Percentiles rank a stretch among this genome's conserved stretches.
These are phyloP conservation scores for Fulvia fulva DNA, from an alignment of 2,329 filamentous ascomycete species.

Conservation along the genomic window DNA sequence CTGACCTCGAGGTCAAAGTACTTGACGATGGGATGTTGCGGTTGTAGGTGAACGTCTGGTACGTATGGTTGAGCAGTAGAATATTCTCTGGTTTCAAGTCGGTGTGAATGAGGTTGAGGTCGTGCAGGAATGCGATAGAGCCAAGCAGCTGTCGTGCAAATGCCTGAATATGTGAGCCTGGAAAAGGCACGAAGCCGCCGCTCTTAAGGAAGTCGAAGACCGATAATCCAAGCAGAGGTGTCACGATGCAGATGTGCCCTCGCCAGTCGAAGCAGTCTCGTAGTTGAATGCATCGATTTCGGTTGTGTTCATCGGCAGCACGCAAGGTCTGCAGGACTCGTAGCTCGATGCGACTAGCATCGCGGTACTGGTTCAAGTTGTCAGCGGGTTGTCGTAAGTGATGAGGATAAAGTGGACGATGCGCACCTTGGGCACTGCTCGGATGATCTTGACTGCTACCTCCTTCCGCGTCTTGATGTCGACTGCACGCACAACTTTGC, in stretches of 20 bases:
- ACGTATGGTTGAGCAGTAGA: conserved; percentile 59
- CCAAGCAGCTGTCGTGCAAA: conserved; percentile 95
- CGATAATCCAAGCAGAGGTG: conserved; percentile 79
- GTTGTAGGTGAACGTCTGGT: conserved; percentile 67
- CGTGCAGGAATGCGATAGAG: conserved; percentile 96
- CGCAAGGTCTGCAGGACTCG: conserved; percentile 87
- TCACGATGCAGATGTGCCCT: conserved; percentile 89
- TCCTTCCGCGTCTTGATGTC: conserved; percentile 72
- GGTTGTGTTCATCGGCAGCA: conserved; percentile 84
- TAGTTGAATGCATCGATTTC: conserved; percentile 94
- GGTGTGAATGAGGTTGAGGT: conserved; percentile 95
- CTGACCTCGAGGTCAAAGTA: conserved; percentile 53
- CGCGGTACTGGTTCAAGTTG: conserved; percentile 60
- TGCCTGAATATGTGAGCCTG: conserved; percentile 95
- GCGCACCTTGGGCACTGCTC: conserved; percentile 78
- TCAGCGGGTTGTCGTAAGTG: background rate
- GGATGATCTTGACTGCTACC: conserved; percentile 96
- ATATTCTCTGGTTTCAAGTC: conserved; percentile 68
- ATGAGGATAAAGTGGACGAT: background rate
- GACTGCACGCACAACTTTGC: conserved; percentile 91
- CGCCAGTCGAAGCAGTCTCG: conserved; percentile 96
- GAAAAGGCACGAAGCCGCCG: conserved; percentile 93
- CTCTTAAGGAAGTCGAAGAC: conserved; percentile 98
- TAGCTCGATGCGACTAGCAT: conserved; percentile 91
- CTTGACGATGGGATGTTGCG: conserved; percentile 63